These are phyloP conservation scores for Exophiala sp. DNA, from an alignment of 2,329 filamentous ascomycete genomes.

Conservation along the genomic window DNA sequence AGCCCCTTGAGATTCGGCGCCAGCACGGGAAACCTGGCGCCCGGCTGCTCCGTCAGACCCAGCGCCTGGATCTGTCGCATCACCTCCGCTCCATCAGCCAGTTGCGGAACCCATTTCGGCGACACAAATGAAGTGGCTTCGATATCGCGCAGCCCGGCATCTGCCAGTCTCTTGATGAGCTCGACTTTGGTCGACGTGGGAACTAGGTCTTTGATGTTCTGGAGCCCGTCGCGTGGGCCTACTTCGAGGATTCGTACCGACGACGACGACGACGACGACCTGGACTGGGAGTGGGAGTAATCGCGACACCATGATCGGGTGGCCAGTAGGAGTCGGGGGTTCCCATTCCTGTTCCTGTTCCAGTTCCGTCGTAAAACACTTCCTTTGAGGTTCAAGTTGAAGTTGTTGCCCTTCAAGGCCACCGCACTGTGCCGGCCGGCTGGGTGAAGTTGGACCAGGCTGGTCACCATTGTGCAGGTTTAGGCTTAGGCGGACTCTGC, in stretches of 20 bases:
- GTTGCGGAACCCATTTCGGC: constrained; percentile 79
- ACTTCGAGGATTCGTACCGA: constrained; percentile 66
- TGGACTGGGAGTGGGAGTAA: too few relatives aligned
- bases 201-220: constrained; percentile 71
- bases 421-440: too few relatives aligned
- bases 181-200: constrained; percentile 68
- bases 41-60: too few relatives aligned
- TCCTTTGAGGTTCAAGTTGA: too few relatives aligned
- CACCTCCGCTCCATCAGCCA: constrained; percentile 38
- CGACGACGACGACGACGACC: background rate
- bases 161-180: constrained; percentile 62
- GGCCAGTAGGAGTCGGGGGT: too few relatives aligned
- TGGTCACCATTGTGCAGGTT: too few relatives aligned
- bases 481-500: too few relatives aligned
- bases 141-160: constrained; percentile 65
- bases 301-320: too few relatives aligned
- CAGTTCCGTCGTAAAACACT: too few relatives aligned
- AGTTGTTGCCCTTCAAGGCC: too few relatives aligned
- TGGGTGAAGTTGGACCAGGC: too few relatives aligned
- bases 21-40: constrained; percentile 36
- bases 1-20: constrained; percentile 39
- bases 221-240: constrained; percentile 76
- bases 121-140: constrained; percentile 78
- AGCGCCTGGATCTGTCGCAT: constrained; percentile 1
- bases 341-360: too few relatives aligned